Evolutionary conservation across 768 basidiomycete species (phyloP), one percentile per base, ranked within the genome.

Genomic region (Hypsizygus marmoreus): DNA sequence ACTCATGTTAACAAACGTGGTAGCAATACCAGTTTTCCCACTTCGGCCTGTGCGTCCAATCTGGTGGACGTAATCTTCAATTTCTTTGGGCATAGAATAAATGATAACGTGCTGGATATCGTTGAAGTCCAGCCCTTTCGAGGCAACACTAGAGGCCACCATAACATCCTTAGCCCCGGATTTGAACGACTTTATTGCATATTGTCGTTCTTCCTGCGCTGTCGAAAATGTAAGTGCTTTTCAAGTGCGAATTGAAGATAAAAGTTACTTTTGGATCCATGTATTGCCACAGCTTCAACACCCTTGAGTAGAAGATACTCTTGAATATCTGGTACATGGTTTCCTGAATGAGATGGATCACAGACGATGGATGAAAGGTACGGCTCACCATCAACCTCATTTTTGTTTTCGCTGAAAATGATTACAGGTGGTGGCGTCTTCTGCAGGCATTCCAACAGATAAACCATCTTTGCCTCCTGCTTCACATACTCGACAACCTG

Each of bases 381-480:
- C 25, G 20, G 50, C 80, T 57, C 54, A 94, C 94, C 95, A 61
- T 99, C 97, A n/a, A 99, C 97, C 64, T 99, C 97, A 62, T 99
- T 98, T 76, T 99, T 99, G 72, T 95, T 98, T 63, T 99, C 97
- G 53, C 89, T 93, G 66, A 99, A 99, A 46, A 98, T 81, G 67
- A 98, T 97, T 38, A 95, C 94, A 2, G 97, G 97, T 6, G 97
- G 97, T 0, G 97, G 87, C 0, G 97, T 99, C 72, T 98, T 99
- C 64, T 98, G 97, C 50, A 99, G 67, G 64, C 95, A 97, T 66
- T 99, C 97, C 36, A 99, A 74, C 12, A 98, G 78, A 66, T 98
- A 99, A 1, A 99, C 95, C 97, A 98, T 98, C 69, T 99, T 99
- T 0, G 97, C 97, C 68, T 98, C 97, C 63, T 97, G 94, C 69